Evolutionary conservation across 768 basidiomycete species (phyloP).

Genomic region (Mycena galericulata): DNA sequence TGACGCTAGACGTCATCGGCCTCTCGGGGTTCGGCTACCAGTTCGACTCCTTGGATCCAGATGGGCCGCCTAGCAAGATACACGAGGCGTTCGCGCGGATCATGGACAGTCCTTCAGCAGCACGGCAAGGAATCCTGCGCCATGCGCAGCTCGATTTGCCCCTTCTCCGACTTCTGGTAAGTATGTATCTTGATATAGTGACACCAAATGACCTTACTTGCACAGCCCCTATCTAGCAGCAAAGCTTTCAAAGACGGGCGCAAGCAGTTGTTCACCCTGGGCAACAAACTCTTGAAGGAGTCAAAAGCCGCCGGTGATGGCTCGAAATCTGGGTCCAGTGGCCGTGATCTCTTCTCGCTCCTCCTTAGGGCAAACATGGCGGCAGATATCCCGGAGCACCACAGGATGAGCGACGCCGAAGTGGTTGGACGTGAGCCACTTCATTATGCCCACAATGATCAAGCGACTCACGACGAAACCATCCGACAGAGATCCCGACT

Average conservation of each 20-base stretch:
- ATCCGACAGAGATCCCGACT: slow-evolving; percentile 17
- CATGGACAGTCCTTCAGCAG: neutral
- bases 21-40: slow-evolving; percentile 7
- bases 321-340: slow-evolving; percentile 42
- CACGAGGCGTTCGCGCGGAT: neutral
- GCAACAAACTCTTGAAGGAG: neutral
- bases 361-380: slow-evolving; percentile 64
- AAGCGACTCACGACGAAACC: no score
- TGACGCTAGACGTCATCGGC: slow-evolving; percentile 32
- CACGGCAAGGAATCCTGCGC: neutral
- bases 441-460: neutral
- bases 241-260: neutral
- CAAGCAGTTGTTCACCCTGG: neutral
- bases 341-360: slow-evolving; percentile 61
- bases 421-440: slow-evolving; percentile 56
- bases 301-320: neutral
- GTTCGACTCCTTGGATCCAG: slow-evolving; percentile 14
- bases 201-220: neutral
- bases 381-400: slow-evolving; percentile 54
- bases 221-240: neutral
- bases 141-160: neutral
- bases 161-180: neutral
- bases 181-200: neutral
- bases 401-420: slow-evolving; percentile 58
- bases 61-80: slow-evolving; percentile 1